phyloP scores from a whole-genome alignment of 768 basidiomycete species.

The Russula virescens region DNA sequence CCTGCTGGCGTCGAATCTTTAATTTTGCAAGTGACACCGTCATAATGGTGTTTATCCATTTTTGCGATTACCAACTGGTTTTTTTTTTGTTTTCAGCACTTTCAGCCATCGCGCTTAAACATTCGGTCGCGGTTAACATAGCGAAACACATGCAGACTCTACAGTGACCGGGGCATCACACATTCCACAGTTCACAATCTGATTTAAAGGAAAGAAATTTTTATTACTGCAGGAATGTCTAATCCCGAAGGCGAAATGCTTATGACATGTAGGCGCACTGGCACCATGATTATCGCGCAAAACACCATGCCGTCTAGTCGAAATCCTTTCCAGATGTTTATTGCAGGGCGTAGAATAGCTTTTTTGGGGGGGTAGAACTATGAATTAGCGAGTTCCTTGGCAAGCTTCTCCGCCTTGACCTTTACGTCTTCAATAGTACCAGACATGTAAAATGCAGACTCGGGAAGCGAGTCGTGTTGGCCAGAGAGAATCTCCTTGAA shows the following conservation, averaged over 20 bases:
- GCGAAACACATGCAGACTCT: too few relatives aligned
- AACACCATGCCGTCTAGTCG: constrained; percentile 5
- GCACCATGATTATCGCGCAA: background rate
- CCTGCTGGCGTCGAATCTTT: constrained; percentile 25
- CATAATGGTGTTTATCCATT: too few relatives aligned
- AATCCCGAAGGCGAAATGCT: background rate
- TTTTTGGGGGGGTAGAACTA: constrained; percentile 21
- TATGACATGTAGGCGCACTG: background rate
- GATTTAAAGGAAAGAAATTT: background rate
- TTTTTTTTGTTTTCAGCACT: too few relatives aligned
- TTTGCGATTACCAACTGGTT: too few relatives aligned
- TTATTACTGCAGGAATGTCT: constrained; percentile 8
- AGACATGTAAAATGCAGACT: constrained; percentile 98
- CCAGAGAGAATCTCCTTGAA: constrained; percentile 98
- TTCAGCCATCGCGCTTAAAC: background rate
- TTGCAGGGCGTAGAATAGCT: constrained; percentile 8
- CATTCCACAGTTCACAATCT: background rate
- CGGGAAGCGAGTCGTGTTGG: constrained; percentile 81
- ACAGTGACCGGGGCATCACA: background rate
- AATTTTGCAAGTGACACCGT: background rate
- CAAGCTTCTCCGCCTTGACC: constrained; percentile 93
- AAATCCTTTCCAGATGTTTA: constrained; percentile 2
- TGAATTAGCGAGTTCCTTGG: constrained; percentile 78
- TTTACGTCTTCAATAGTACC: constrained; percentile 98
- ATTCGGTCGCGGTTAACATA: too few relatives aligned